Base-by-base conservation (phyloP, 2,329 filamentous ascomycete genomes). In the Clarireedia hainanense region DNA sequence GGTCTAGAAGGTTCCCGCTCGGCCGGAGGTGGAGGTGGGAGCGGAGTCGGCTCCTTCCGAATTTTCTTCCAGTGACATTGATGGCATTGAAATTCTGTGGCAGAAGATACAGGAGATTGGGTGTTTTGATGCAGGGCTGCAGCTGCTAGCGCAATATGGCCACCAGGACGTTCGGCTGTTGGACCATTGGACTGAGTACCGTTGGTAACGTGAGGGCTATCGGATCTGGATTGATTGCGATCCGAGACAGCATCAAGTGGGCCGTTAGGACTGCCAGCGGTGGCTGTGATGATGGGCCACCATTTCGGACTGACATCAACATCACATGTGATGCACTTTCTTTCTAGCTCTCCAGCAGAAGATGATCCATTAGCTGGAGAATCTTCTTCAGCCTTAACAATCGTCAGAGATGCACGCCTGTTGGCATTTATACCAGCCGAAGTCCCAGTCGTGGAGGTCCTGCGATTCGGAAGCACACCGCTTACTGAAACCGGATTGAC, bases 291-390 rank as follows among this genome's bases (percentile, higher is more conserved):
- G 30, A 64, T 66, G 10, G 65, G 63, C 78, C 86, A 87, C 87
- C 87, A 91, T 65, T 80, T 85, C 4, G 86, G 88, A 63, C 85
- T 90, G 50, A 86, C 80, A 66, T 91, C 85, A 56, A 86, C 78
- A 37, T 79, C 79, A 63, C 84, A 87, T 6, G 81, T 84, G 47
- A 81, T 76, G 71, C 84, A 87, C 17, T 80, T 73, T 67, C 79
- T 84, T 45, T 78, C 75, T 1, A 47, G 15, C 15, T 56, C 52
- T 12, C 45, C 15, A 12, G 36, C 39, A 5, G 54, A 55, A 26
- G 40, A 23, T 20, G 34, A 12, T 39, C 12, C 26, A 14, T 47
- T 34, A n/a, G 49, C 42, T 17, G 52, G 50, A 6, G 52, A 26
- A 14, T n/a, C 23, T 1, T 68, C 67, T 43, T 68, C 67, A 37